Percentiles rank a stretch among this genome's conserved stretches.
Conservation (phyloP, 805 yeast genomes). For the Kuraishia hungarica region DNA sequence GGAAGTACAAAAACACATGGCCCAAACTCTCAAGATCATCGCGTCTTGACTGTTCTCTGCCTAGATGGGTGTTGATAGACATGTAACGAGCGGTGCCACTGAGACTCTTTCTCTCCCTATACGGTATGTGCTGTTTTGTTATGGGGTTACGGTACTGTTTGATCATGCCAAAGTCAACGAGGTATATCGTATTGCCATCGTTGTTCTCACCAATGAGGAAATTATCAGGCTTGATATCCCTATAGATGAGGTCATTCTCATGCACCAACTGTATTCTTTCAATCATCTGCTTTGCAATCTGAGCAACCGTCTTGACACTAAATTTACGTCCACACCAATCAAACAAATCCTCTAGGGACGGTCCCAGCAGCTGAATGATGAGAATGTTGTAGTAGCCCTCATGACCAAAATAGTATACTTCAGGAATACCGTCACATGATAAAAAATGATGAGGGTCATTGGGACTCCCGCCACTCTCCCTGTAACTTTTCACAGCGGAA, state of each 20-base stretch:
- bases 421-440: constrained; percentile 53
- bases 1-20: constrained; percentile 72
- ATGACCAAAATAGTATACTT: constrained; percentile 78
- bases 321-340: constrained; percentile 84
- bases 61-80: constrained; percentile 85
- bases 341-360: constrained; percentile 74
- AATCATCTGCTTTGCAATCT: constrained; percentile 74
- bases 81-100: constrained; percentile 83
- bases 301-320: constrained; percentile 62
- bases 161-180: constrained; percentile 85
- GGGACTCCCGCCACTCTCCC: constrained; percentile 7
- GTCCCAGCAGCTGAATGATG: constrained; percentile 75
- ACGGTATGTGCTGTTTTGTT: constrained; percentile 75
- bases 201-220: constrained; percentile 63
- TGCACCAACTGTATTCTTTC: constrained; percentile 64
- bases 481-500: constrained; percentile 32
- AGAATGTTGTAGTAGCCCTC: constrained; percentile 76
- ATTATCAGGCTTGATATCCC: constrained; percentile 82
- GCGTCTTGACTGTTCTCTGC: constrained; percentile 76
- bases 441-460: neutral
- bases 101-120: constrained; percentile 69
- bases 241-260: constrained; percentile 65
- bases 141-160: constrained; percentile 76
- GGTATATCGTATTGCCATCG: constrained; percentile 47
- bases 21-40: constrained; percentile 79